Base-by-base conservation (phyloP, 2,329 filamentous ascomycete genomes). In the Didymella pomorum region DNA sequence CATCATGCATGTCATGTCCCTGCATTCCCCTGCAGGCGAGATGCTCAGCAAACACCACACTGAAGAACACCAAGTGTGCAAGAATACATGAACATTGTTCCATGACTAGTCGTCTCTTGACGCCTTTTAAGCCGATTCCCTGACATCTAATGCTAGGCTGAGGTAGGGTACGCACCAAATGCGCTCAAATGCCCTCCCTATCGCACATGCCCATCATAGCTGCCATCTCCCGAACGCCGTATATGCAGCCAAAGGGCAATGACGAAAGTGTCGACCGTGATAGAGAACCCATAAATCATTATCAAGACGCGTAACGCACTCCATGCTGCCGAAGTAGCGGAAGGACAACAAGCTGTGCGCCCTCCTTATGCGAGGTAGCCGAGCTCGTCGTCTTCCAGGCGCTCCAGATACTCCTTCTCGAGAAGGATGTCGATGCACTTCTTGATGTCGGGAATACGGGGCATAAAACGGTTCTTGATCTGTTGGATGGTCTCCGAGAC, bases 391-490 rank as follows among this genome's bases (percentile, higher is more conserved):
- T 92, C 93, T 46, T 98, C 95, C 58, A 98, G 81, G 56, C 95
- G 91, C 83, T 99, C 95, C 47, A 99, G 86, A 73, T 99, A 99
- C 78, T 99, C 95, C 83, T 99, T 99, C 83, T 99, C 95, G 65
- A 99, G 89, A 39, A 99, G 84, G 65, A 97, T 97, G 79, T 99
- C 95, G 76, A 99, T 98, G 79, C 95, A 97, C 82, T 98, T 99
- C 84, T 99, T 99, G 86, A 99, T 99, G 70, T 99, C 95, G 16
- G 87, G 84, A 28, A 99, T 86, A 80, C 96, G 96, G 39, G 95
- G 95, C 57, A 93, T 88, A 79, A 99, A 99, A 39, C 95, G 91
- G 41, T 88, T 89, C 76, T 91, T 92, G 77, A 99, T 97, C 79
- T 98, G 95, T 73, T 89, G 90, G 77, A 99, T 98, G 23, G 93